Base-by-base conservation (phyloP, 352 stramenopile genomes). In the Phytopythium chamaehyphon region DNA sequence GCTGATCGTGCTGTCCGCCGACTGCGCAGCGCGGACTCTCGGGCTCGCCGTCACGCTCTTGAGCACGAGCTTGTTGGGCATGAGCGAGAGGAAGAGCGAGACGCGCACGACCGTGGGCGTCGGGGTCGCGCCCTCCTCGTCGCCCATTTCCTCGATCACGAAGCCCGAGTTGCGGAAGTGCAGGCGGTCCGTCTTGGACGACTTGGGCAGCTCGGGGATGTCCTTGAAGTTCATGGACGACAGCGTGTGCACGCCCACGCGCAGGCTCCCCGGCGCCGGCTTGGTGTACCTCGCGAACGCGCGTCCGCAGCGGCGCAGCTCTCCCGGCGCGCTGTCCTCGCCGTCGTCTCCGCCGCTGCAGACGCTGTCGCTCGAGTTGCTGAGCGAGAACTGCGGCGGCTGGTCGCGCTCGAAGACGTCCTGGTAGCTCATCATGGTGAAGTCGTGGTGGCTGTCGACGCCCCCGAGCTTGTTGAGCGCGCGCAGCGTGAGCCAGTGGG, bases 361-460 rank as follows among this genome's bases (percentile, higher is more conserved):
- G 43, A 49, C 36, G 43, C 24, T 49, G 15, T 49, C 43, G 43
- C 24, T 15, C 15, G 18, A n/a, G 28, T 1, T 40, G 10, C n/a
- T 33, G 28, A 51, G 45, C 2, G 2, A 31, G 28, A 51, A 51
- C 4, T 21, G 26, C 10, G 45, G 28, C 35, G 47, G 31, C 3
- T 69, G 71, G 35, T 79, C 60, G 16, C 64, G 62, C 36, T 71
- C 61, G 44, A 85, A 90, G 6, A 57, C 64, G 57, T 90, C 78
- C 51, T 90, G 78, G 57, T 87, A 90, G 56, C 64, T 72, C n/a
- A 83, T 76, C 1, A 90, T 56, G 3, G 78, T 90, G 39, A 87
- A 87, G 47, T 90, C 78, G 46, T 69, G 64, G 37, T 59, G 49
- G 51, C 66, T 76, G 36, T 86, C 73, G 10, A 58, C 53, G 36